phyloP scores from a whole-genome alignment of 805 yeast species.

The Schwanniomyces yamadae region DNA sequence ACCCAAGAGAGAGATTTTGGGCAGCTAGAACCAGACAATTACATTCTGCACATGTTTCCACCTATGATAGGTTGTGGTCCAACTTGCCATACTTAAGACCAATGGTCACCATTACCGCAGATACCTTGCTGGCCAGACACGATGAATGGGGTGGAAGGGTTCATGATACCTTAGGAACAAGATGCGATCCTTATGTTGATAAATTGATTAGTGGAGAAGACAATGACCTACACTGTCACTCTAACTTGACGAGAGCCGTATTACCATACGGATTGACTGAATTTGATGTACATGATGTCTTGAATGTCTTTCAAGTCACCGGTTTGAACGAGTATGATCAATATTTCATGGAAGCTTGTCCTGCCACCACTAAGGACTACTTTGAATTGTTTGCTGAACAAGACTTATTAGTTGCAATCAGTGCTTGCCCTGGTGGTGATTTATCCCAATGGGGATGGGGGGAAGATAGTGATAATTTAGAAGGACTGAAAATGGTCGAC shows the following conservation, averaged over 20 bases:
- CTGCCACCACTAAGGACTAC: conserved; percentile 57
- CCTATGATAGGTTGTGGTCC: conserved; percentile 64
- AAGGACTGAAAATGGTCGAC: conserved; percentile 51
- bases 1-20: conserved; percentile 67
- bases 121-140: conserved; percentile 53
- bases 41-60: conserved; percentile 61
- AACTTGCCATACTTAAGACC: conserved; percentile 66
- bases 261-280: conserved; percentile 62
- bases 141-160: conserved; percentile 66
- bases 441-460: conserved; percentile 73
- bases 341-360: conserved; percentile 70
- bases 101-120: conserved; percentile 61
- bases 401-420: conserved; percentile 60
- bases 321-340: conserved; percentile 65
- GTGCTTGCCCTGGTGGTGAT: conserved; percentile 73
- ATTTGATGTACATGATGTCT: conserved; percentile 65
- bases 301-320: conserved; percentile 68
- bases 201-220: conserved; percentile 62
- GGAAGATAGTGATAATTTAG: conserved; percentile 47
- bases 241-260: conserved; percentile 59
- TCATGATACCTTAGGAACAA: conserved; percentile 65
- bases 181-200: conserved; percentile 71
- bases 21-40: conserved; percentile 68
- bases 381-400: conserved; percentile 69
- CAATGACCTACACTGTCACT: conserved; percentile 66